Evolutionary conservation across 352 stramenopile species (phyloP).

Genomic region (Phytophthora sp.): DNA sequence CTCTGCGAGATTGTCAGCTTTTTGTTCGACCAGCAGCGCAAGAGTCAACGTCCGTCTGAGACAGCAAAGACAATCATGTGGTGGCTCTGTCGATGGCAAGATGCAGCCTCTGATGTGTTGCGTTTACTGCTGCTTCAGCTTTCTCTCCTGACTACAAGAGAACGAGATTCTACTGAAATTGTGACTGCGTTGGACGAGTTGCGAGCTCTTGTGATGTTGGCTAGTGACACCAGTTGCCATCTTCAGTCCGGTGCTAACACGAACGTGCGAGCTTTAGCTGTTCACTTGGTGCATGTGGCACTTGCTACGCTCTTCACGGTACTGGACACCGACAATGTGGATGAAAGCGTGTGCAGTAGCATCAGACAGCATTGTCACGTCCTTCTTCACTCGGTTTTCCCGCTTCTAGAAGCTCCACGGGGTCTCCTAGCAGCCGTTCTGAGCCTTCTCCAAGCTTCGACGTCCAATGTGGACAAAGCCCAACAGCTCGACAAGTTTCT

Average conservation of each 20-base stretch:
- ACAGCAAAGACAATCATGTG: slow-evolving; percentile 65
- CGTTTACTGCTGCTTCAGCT: slow-evolving; percentile 23
- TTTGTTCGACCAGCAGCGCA: slow-evolving; percentile 53
- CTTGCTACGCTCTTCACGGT: slow-evolving; percentile 33
- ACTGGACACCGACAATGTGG: slow-evolving; percentile 9
- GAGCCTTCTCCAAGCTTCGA: slow-evolving; percentile 21
- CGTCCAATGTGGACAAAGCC: slow-evolving; percentile 4
- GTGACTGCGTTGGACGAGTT: slow-evolving; percentile 23
- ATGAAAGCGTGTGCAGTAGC: slow-evolving; percentile 29
- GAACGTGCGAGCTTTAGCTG: slow-evolving; percentile 23
- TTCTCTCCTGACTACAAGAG: not conserved
- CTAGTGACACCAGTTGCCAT: slow-evolving; percentile 34
- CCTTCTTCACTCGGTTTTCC: slow-evolving; percentile 53
- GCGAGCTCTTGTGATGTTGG: slow-evolving; percentile 33
- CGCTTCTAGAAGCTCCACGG: slow-evolving; percentile 37
- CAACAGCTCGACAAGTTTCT: slow-evolving; percentile 19
- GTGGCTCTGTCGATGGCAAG: slow-evolving; percentile 74
- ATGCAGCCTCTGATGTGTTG: slow-evolving; percentile 52
- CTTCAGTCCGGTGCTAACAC: slow-evolving; percentile 16
- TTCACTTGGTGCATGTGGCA: slow-evolving; percentile 35
- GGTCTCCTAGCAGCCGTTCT: slow-evolving; percentile 21
- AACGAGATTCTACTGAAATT: slow-evolving; percentile 5
- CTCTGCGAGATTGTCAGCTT: slow-evolving; percentile 30
- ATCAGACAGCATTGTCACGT: slow-evolving; percentile 53
- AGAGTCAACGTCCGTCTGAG: slow-evolving; percentile 34